A percentile compares a stretch with the other conserved stretches of the same genome.
Evolutionary conservation across 2,329 filamentous ascomycete species (phyloP).

Genomic region (Colletotrichum falcatum): DNA sequence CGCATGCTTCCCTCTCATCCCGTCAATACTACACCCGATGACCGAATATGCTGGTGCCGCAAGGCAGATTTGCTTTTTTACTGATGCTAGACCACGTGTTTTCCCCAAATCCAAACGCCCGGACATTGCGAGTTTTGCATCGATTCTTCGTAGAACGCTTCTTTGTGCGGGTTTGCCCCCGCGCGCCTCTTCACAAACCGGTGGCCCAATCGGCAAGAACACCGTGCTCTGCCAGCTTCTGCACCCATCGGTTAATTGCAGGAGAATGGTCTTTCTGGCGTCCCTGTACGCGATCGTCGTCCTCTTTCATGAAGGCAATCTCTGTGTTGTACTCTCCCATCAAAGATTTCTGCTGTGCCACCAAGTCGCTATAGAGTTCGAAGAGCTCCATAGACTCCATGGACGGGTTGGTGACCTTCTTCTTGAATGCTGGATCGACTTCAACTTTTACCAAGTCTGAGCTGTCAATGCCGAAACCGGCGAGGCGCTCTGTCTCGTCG

Average conservation of each 20-base stretch:
- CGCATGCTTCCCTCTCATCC: slow-evolving; percentile 1
- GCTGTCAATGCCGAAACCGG: slow-evolving; percentile 48
- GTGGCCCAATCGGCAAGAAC: slow-evolving; percentile 60
- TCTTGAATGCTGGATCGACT: slow-evolving; percentile 33
- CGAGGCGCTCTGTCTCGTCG: slow-evolving; percentile 44
- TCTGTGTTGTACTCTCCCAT: slow-evolving; percentile 63
- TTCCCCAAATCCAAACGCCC: slow-evolving; percentile 9
- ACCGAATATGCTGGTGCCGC: not conserved
- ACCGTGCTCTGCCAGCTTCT: slow-evolving; percentile 75
- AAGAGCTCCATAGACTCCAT: slow-evolving; percentile 46
- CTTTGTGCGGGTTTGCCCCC: not conserved
- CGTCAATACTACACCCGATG: not conserved
- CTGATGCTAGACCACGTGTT: not conserved
- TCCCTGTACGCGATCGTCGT: slow-evolving; percentile 64
- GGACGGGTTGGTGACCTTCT: slow-evolving; percentile 21
- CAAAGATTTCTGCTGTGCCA: slow-evolving; percentile 55
- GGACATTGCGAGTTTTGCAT: slow-evolving; percentile 10
- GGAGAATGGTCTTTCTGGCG: slow-evolving; percentile 77
- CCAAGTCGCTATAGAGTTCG: slow-evolving; percentile 54
- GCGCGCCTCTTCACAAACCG: slow-evolving; percentile 20
- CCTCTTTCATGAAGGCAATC: slow-evolving; percentile 56
- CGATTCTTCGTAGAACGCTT: not conserved
- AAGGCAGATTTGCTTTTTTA: not conserved
- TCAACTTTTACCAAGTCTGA: slow-evolving; percentile 44
- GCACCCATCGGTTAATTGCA: slow-evolving; percentile 76